Evolutionary conservation across 345 rosid species (phyloP).

Genomic region (Populus ilicifolia): DNA sequence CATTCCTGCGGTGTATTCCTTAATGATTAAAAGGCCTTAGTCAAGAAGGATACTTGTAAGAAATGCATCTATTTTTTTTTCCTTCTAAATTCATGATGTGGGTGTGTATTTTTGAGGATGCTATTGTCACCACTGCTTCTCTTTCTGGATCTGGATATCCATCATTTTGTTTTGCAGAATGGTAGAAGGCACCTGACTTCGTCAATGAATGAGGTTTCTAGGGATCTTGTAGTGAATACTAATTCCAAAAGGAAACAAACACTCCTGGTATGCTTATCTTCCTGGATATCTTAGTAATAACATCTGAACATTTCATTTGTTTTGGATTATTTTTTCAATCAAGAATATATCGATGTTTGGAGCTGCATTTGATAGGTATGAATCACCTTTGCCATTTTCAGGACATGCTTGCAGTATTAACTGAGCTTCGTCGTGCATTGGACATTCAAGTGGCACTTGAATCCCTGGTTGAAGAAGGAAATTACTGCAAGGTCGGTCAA

Average conservation of each 20-base stretch:
- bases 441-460: constrained; percentile 81
- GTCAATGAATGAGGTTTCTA: constrained; percentile 93
- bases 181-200: constrained; percentile 91
- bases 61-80: neutral
- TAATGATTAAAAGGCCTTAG: neutral
- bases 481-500: constrained; percentile 78
- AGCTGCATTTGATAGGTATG: neutral
- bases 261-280: constrained; percentile 58
- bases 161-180: constrained; percentile 53
- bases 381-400: constrained; percentile 33
- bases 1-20: constrained; percentile 7
- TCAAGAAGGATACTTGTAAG: neutral
- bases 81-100: neutral
- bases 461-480: constrained; percentile 81
- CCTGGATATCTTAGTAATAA: constrained; percentile 4
- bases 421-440: constrained; percentile 70
- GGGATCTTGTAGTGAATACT: constrained; percentile 93
- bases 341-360: neutral
- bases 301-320: neutral
- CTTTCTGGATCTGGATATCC: constrained; percentile 20
- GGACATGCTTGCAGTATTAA: constrained; percentile 82
- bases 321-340: neutral
- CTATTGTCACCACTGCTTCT: neutral
- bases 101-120: neutral
- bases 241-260: constrained; percentile 91